Evolutionary conservation across 202 grass and related monocot species (phyloP).

Genomic region (Digitaria exilis): DNA sequence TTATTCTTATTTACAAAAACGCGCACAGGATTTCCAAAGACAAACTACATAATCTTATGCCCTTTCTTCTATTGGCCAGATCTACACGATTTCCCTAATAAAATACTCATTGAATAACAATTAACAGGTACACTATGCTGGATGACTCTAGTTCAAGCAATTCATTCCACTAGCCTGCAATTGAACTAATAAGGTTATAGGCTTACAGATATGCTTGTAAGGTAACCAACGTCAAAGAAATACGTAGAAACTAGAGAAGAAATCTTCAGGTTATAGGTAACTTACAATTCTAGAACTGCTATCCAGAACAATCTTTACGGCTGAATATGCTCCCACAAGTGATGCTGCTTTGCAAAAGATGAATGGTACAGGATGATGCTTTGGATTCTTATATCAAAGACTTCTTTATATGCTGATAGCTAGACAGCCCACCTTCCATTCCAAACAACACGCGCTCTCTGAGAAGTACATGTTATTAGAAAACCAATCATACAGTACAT

Average conservation of each 20-base stretch:
- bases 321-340: constrained; percentile 49
- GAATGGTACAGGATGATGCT: constrained; percentile 44
- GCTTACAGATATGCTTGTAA: constrained; percentile 16
- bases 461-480: constrained; percentile 32
- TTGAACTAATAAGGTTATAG: no score
- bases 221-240: not conserved
- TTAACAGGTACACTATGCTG: not conserved
- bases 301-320: constrained; percentile 37
- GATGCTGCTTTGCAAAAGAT: constrained; percentile 51
- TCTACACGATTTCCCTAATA: not conserved
- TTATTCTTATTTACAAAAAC: not conserved
- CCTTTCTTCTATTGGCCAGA: not conserved
- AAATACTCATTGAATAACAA: constrained; percentile 10
- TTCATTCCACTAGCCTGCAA: not conserved
- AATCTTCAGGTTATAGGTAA: constrained; percentile 45
- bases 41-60: not conserved
- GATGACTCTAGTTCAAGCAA: constrained; percentile 23
- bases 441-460: constrained; percentile 28
- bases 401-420: constrained; percentile 49
- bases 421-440: constrained; percentile 43
- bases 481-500: not conserved
- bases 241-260: constrained; percentile 20
- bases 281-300: constrained; percentile 48
- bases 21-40: not conserved
- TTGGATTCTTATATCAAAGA: constrained; percentile 25